Conservation (phyloP, 2,329 filamentous ascomycete species). For the Magnaporthiopsis poae region DNA sequence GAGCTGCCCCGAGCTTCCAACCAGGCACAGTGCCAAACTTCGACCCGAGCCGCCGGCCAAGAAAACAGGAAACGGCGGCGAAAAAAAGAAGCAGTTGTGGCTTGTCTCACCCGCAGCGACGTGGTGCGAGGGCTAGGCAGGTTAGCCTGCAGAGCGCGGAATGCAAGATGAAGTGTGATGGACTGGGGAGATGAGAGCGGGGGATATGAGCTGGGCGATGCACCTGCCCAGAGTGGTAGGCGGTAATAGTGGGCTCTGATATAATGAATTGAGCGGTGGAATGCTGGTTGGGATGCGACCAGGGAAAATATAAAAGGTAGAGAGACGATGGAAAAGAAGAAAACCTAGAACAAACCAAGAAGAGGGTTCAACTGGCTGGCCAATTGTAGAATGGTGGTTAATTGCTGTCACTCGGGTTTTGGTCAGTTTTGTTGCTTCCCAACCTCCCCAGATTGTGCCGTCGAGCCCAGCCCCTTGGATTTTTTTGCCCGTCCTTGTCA, state of each 20-base stretch:
- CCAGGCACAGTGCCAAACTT: background rate
- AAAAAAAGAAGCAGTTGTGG: background rate
- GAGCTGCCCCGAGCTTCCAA: background rate
- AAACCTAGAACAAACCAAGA: background rate
- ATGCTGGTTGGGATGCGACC: background rate
- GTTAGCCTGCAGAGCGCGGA: background rate
- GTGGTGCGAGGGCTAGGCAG: background rate
- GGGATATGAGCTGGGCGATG: background rate
- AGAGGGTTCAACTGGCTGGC: background rate
- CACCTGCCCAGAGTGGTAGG: background rate
- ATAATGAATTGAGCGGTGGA: background rate
- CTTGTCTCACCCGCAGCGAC: background rate
- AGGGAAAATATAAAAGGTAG: background rate
- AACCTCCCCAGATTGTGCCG: background rate
- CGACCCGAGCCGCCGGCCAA: background rate
- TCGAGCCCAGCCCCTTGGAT: constrained; percentile 3
- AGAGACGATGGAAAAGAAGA: background rate
- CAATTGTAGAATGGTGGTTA: background rate
- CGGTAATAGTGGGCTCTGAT: background rate
- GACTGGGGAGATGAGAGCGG: constrained; percentile 7
- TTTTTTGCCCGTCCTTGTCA: background rate
- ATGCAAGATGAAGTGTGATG: constrained; percentile 1
- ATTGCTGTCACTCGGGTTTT: background rate
- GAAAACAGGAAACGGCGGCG: constrained; percentile 9
- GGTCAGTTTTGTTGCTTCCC: background rate